These are phyloP conservation scores for Beauveria pseudobassiana DNA, from an alignment of 2,329 filamentous ascomycete species.

Conservation along the genomic window DNA sequence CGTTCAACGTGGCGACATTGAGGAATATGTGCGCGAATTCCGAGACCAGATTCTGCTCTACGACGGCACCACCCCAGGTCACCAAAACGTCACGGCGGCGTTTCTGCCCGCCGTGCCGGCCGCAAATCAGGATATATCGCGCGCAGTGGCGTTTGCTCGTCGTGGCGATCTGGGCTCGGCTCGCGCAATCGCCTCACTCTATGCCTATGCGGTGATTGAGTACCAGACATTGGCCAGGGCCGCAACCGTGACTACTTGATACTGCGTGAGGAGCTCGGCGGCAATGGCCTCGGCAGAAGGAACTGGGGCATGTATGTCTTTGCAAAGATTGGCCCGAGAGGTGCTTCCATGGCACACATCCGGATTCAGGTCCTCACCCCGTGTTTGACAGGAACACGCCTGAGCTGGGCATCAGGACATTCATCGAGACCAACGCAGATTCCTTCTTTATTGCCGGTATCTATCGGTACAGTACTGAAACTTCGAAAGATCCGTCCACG, in stretches of 20 bases:
- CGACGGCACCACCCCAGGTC: neutral
- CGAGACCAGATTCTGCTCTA: neutral
- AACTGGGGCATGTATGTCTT: slow-evolving; percentile 11
- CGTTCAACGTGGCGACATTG: slow-evolving; percentile 2
- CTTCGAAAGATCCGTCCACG: neutral
- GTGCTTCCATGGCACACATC: slow-evolving; percentile 1
- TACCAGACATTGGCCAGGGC: slow-evolving; percentile 2
- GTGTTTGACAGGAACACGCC: slow-evolving; percentile 7
- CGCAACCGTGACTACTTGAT: slow-evolving; percentile 6
- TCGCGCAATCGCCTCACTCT: neutral
- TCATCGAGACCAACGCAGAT: slow-evolving; percentile 6
- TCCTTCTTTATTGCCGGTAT: slow-evolving; percentile 5
- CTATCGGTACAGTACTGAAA: neutral
- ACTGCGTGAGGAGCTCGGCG: neutral
- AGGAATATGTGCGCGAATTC: slow-evolving; percentile 1
- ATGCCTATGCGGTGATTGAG: slow-evolving; percentile 2
- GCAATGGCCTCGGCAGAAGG: neutral
- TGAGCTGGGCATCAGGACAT: neutral
- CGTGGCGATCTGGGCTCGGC: slow-evolving; percentile 1
- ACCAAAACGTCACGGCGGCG: neutral
- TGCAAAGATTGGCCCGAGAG: neutral
- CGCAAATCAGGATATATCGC: slow-evolving; percentile 3
- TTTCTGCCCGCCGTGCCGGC: neutral
- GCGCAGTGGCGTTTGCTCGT: neutral
- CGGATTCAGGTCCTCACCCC: slow-evolving; percentile 5